Conservation (phyloP, 257 asterid species). For the Scutellaria barbata region DNA sequence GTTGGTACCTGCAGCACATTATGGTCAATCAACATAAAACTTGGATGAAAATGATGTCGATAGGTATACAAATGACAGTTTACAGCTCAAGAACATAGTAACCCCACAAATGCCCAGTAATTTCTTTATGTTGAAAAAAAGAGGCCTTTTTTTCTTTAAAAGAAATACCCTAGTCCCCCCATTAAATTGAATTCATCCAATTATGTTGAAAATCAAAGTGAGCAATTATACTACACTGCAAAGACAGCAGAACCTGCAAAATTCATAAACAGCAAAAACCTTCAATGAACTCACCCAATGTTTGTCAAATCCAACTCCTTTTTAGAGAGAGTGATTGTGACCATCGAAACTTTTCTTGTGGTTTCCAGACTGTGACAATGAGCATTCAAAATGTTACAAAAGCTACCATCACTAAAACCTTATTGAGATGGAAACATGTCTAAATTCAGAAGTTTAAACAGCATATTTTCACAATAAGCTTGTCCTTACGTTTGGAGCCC, state of each 20-base stretch:
- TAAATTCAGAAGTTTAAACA: slow-evolving; percentile 6
- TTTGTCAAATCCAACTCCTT: slow-evolving; percentile 65
- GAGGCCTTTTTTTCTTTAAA: no score
- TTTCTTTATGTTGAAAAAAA: not conserved
- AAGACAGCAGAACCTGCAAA: not conserved
- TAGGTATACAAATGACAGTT: slow-evolving; percentile 3
- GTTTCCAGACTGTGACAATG: slow-evolving; percentile 66
- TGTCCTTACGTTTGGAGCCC: slow-evolving; percentile 83
- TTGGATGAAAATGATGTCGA: not conserved
- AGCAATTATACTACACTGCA: not conserved
- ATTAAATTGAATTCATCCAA: no score
- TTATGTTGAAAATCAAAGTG: not conserved
- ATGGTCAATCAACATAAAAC: not conserved
- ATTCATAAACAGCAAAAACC: no score
- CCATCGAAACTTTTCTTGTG: slow-evolving; percentile 91
- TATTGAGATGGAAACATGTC: not conserved
- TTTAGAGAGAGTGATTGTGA: slow-evolving; percentile 78
- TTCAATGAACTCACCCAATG: slow-evolving; percentile 67
- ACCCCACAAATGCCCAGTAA: not conserved
- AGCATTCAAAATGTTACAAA: slow-evolving; percentile 27
- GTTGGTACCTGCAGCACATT: slow-evolving; percentile 67
- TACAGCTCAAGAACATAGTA: not conserved
- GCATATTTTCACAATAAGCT: slow-evolving; percentile 4
- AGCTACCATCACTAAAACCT: slow-evolving; percentile 2
- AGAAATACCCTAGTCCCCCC: no score